Conservation (phyloP, 352 stramenopile species). For the Phytophthora idaei region DNA sequence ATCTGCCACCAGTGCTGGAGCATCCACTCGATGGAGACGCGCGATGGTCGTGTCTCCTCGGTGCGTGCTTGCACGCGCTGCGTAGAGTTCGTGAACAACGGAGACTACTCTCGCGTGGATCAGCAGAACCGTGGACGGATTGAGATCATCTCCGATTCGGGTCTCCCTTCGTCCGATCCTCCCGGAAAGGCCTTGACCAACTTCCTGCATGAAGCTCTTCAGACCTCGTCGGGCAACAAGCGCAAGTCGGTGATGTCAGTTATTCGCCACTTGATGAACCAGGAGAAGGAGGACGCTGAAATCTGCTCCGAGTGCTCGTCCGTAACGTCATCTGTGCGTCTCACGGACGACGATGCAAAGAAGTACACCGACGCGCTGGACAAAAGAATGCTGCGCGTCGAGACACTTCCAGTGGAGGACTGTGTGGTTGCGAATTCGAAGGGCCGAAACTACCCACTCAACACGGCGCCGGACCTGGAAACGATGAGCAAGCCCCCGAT, state of each 20-base stretch:
- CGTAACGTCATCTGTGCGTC: constrained; percentile 20
- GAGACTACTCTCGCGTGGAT: constrained; percentile 54
- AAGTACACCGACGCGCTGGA: constrained; percentile 37
- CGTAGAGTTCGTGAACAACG: constrained; percentile 56
- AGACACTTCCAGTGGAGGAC: constrained; percentile 37
- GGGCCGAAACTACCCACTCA: constrained; percentile 51
- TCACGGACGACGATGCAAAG: constrained; percentile 37
- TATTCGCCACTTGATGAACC: constrained; percentile 61
- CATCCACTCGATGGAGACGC: constrained; percentile 41
- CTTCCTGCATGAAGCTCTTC: constrained; percentile 37
- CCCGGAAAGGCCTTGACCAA: constrained; percentile 36
- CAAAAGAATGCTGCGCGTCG: constrained; percentile 35
- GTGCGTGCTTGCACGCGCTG: constrained; percentile 57
- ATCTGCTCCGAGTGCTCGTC: constrained; percentile 24
- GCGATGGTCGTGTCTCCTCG: constrained; percentile 37
- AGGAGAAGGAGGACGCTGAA: constrained; percentile 38
- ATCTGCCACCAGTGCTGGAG: constrained; percentile 50
- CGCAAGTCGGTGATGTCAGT: constrained; percentile 60
- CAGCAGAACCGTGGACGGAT: constrained; percentile 33
- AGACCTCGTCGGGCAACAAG: constrained; percentile 37
- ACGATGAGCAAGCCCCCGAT: constrained; percentile 37
- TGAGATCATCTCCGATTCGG: constrained; percentile 29
- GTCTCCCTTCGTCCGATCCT: constrained; percentile 15
- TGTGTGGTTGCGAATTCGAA: constrained; percentile 41
- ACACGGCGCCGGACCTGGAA: constrained; percentile 24